Conservation (phyloP, 208 protist species). For the Novymonas esmeraldas region DNA sequence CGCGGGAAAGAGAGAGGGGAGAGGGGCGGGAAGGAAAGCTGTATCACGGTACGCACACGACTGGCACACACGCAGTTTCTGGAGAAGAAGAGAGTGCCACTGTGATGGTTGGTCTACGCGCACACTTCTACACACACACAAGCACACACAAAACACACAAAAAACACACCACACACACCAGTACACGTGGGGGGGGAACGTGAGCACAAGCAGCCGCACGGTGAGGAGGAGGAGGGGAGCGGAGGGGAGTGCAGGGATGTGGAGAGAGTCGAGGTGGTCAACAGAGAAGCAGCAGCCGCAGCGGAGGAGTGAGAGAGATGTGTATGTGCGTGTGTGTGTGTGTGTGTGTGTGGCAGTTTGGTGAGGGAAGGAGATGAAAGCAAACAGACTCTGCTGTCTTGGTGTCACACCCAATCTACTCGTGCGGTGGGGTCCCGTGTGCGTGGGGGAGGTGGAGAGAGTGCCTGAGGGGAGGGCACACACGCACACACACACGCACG, state of each 20-base stretch:
- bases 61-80: not conserved
- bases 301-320: not conserved
- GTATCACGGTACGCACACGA: not conserved
- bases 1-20: not conserved
- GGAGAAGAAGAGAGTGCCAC: too few species aligned
- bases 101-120: too few species aligned
- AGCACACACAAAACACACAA: slow-evolving; percentile 1
- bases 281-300: not conserved
- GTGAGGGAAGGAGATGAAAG: too few species aligned
- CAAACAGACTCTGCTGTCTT: too few species aligned
- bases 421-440: too few species aligned
- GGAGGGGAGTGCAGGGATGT: not conserved
- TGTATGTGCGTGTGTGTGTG: not conserved
- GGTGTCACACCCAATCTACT: too few species aligned
- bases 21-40: not conserved
- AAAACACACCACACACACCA: not conserved
- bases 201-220: too few species aligned
- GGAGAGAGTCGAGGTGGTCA: not conserved
- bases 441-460: too few species aligned
- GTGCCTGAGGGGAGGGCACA: too few species aligned
- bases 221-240: not conserved
- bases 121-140: too few species aligned
- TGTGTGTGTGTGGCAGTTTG: too few species aligned
- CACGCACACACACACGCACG: not conserved
- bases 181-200: too few species aligned